Evolutionary conservation across 345 rosid species (phyloP), one percentile per base, ranked within the genome.

Genomic region (Salix udensis): DNA sequence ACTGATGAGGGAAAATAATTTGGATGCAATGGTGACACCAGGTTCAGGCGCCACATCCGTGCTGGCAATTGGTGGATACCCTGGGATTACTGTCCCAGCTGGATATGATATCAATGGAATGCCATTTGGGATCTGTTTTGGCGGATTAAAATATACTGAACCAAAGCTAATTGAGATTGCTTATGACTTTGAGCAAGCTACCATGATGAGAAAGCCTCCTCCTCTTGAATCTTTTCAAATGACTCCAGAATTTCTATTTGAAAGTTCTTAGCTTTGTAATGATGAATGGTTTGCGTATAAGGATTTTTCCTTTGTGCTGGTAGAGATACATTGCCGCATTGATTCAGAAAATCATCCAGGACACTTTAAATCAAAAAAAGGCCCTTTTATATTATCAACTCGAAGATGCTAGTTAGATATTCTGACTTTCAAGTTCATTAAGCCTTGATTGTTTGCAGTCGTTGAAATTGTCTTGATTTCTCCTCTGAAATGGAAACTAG

Each of bases 131-230:
- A 85, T 94, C 53, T 84, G 73, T 74, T 91, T 94, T 67, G 89
- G 90, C 6, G 96, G 93, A 15, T 68, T 88, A 40, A 88, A 79
- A 83, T 89, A 91, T 23, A 64, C 88, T 12, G 97, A 92, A 70
- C 92, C 92, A 19, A 88, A 84, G 67, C 89, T 94, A 2, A 88
- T 89, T 34, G 91, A 94, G 61, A 88, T 94, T 62, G 91, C 96
- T 10, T 92, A 83, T 79, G 90, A 73, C 21, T 91, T 92, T 48
- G 97, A 94, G 82, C 93, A 89, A 77, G 89, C 90, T 53, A 89
- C 93, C 31, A 78, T 70, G 80, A 67, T 86, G 26, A 84, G 93
- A 78, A 85, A 78, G 74, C 92, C 92, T 72, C 96, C 94, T 40
- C 65, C 79, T 15, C 80, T 87, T 77, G 75, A 24, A 30, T 23